Evolutionary conservation across 108 stramenopile genomes (phyloP).

Genomic region (Asterionellopsis glacialis): DNA sequence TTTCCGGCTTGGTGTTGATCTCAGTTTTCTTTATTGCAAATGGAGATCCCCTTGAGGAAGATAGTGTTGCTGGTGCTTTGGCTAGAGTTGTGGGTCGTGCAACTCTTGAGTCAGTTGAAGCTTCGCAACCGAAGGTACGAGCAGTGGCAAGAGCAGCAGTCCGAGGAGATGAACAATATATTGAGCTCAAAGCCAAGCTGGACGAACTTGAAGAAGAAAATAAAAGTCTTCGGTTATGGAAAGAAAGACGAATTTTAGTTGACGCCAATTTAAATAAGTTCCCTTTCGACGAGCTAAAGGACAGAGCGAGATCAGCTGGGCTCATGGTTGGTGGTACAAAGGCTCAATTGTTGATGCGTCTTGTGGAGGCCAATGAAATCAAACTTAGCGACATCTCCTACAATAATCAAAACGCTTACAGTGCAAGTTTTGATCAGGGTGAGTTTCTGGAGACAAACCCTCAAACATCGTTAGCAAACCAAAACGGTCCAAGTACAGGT

Average conservation of each 20-base stretch:
- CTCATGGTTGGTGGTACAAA: constrained; percentile 32
- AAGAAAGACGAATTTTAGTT: constrained; percentile 14
- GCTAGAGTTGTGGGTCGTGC: constrained; percentile 30
- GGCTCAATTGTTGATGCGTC: constrained; percentile 25
- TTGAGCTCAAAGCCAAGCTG: constrained; percentile 9
- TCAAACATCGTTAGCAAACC: no score
- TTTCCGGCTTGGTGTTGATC: constrained; percentile 10
- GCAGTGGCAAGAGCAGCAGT: constrained; percentile 28
- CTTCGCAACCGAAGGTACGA: constrained; percentile 24
- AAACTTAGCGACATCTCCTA: no score
- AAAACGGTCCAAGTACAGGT: no score
- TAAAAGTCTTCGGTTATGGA: constrained; percentile 12
- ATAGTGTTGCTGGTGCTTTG: constrained; percentile 16
- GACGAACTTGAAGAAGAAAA: constrained; percentile 25
- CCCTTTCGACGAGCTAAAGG: constrained; percentile 30
- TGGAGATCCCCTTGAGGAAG: constrained; percentile 34
- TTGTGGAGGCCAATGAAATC: constrained; percentile 15
- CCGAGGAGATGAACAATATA: constrained; percentile 6
- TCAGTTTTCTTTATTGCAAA: constrained; percentile 21
- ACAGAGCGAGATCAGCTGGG: constrained; percentile 17
- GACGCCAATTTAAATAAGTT: constrained; percentile 18
- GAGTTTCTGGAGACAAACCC: no score
- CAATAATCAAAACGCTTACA: no score
- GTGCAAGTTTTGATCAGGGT: no score
- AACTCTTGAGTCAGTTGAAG: constrained; percentile 21